Conservation (phyloP, 495 filamentous ascomycete genomes). For the Hyaloscypha bicolor region DNA sequence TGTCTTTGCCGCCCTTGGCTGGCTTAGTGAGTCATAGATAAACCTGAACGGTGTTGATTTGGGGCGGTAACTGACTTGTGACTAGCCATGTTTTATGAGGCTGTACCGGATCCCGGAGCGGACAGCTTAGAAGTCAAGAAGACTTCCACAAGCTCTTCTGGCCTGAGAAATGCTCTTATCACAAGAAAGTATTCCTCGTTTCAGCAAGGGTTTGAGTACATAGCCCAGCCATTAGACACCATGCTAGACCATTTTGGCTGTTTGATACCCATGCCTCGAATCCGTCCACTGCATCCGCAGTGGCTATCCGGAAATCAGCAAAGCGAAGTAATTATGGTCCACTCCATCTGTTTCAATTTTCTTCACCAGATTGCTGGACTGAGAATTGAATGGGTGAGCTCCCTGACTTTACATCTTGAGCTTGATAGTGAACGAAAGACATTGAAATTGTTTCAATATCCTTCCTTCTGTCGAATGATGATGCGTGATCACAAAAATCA, state of each 20-base stretch:
- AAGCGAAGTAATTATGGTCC: no score
- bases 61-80: background rate
- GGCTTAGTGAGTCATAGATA: slow-evolving; percentile 9
- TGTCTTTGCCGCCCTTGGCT: slow-evolving; percentile 12
- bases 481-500: background rate
- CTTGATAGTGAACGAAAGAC: slow-evolving; percentile 16
- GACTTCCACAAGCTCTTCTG: background rate
- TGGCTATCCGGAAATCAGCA: no score
- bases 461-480: slow-evolving; percentile 17
- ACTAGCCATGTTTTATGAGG: slow-evolving; percentile 12
- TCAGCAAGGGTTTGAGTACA: slow-evolving; percentile 12
- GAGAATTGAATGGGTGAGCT: slow-evolving; percentile 16
- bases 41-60: background rate
- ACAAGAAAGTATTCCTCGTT: background rate
- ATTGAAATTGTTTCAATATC: slow-evolving; percentile 17
- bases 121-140: slow-evolving; percentile 13
- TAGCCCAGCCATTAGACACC: background rate
- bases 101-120: background rate
- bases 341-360: background rate
- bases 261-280: no score
- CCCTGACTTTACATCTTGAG: slow-evolving; percentile 5
- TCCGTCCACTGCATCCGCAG: no score
- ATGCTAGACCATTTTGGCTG: no score
- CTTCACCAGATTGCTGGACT: slow-evolving; percentile 7
- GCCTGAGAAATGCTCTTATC: no score